Evolutionary conservation across 768 basidiomycete genomes (phyloP), one percentile per base, ranked within the genome.

Genomic region (Suillus plorans): DNA sequence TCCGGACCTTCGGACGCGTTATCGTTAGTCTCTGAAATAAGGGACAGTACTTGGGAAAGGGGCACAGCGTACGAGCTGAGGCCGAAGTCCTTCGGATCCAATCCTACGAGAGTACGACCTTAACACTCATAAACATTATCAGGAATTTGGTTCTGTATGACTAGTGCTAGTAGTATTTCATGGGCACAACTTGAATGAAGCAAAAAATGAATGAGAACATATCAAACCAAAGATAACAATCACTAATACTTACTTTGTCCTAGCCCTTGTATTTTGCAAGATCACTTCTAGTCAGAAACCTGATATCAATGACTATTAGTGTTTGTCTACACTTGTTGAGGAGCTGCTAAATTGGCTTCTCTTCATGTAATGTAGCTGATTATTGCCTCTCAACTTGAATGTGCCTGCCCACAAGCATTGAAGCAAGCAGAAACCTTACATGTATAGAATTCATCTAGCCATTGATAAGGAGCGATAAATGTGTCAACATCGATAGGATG

Each of bases 161-260:
- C 60, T 61, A 20, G 9, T n/a, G 39, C 45, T 10, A n/a, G n/a
- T 47, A 22, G 12, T n/a, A 47, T 47, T 45, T 4, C 4, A n/a
- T 45, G 20, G n/a, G 44, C 10, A 4, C 44, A 44, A 44, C 18
- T 18, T 44, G 42, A 45, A n/a, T 1, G 8, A 22, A 44, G 20
- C 16, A 45, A 41, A 25, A 45, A 28, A 28, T 16, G 4, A 25
- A 37, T 0, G 4, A 4, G 25, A 44, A 61, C 60, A 2, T 18
- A 61, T 28, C 60, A 22, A 61, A 61, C 60, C 60, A 61, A 10
- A 61, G 60, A n/a, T 44, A 44, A 44, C 42, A 44, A 31, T 61
- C 60, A 13, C 18, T 47, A 20, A 47, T 13, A 16, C 60, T 44
- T 0, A 44, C 60, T 47, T 61, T 61, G 34, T 44, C 37, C 13